Base-by-base conservation (phyloP, 306 rosid species). In the Pterocarpus macrocarpus region DNA sequence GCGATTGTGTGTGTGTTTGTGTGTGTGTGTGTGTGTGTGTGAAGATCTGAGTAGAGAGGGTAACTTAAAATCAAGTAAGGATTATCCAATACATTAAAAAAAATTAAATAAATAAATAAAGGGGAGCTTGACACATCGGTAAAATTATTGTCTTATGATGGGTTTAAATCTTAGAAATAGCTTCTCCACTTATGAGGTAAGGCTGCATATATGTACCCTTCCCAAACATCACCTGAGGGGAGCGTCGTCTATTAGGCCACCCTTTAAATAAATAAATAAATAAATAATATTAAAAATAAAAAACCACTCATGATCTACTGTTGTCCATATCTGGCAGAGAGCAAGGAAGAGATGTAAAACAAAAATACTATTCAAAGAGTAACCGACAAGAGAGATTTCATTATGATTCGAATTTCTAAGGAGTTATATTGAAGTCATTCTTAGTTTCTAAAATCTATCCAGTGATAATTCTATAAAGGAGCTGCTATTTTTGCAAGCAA, bases 61-160 rank as follows among this genome's bases (percentile, higher is more conserved):
- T 8, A 55, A 66, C 56, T 77, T 36, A 44, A 61, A 32, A 45
- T 61, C 80, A 58, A 11, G 12, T n/a, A 55, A 53, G n/a, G 0
- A 71, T 33, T 8, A 71, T 15, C n/a, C n/a, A 33, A 15, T 52
- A 44, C 2, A 44, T 44, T 44, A 44, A 44, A 6, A 44, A 6
- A 44, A 44, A 9, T 2, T 53, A 17, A 11, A 22, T 22, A 22
- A 22, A 22, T 22, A 22, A 22, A 22, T 22, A 22, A 22, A 22
- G 28, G 28, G 1, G 28, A 22, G 28, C 28, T 22, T 22, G 28
- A 1, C 28, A 22, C 28, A 22, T 22, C 1, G 28, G 28, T 22
- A 22, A 22, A 1, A 0, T 22, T 22, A 22, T 22, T 22, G 28
- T 22, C 28, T 22, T 22, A 22, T 22, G 28, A 22, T 22, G 28